phyloP scores from a whole-genome alignment of 1,284 basidiomycete species.

The Pisolithus thermaeus region DNA sequence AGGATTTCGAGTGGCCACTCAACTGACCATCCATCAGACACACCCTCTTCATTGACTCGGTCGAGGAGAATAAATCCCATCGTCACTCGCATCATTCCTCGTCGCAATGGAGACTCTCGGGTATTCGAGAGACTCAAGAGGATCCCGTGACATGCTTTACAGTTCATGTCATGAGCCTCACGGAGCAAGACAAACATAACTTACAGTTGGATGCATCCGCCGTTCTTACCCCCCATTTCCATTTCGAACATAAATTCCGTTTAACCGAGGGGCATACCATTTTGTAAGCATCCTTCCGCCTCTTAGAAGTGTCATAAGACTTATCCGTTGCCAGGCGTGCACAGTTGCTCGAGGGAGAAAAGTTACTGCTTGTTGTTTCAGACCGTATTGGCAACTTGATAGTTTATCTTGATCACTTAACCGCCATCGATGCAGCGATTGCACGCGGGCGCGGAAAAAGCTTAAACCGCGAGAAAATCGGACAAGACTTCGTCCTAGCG shows the following conservation, averaged over 20 bases:
- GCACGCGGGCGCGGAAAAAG: conserved; percentile 17
- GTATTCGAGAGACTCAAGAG: conserved; percentile 12
- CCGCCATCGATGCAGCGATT: conserved; percentile 26
- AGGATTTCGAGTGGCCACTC: background rate
- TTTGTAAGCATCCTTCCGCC: conserved; percentile 26
- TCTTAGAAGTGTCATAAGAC: background rate
- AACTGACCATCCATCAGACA: conserved; percentile 13
- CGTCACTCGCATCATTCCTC: background rate
- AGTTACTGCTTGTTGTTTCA: conserved; percentile 33
- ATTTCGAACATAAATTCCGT: conserved; percentile 28
- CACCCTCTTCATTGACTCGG: conserved; percentile 9
- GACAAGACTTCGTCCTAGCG: conserved; percentile 30
- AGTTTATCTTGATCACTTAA: conserved; percentile 33
- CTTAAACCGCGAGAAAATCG: conserved; percentile 35
- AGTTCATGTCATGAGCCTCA: conserved; percentile 35
- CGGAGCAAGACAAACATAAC: conserved; percentile 36
- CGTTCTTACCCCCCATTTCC: conserved; percentile 34
- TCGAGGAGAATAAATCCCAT: conserved; percentile 1
- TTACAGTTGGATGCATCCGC: conserved; percentile 35
- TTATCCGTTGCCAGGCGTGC: conserved; percentile 22
- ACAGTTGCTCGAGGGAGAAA: conserved; percentile 29
- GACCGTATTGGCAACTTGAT: conserved; percentile 22
- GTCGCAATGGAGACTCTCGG: conserved; percentile 13
- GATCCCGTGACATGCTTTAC: conserved; percentile 30
- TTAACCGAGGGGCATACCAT: conserved; percentile 31